Conservation (phyloP, 2,329 filamentous ascomycete species). For the Pseudogymnoascus sp. region DNA sequence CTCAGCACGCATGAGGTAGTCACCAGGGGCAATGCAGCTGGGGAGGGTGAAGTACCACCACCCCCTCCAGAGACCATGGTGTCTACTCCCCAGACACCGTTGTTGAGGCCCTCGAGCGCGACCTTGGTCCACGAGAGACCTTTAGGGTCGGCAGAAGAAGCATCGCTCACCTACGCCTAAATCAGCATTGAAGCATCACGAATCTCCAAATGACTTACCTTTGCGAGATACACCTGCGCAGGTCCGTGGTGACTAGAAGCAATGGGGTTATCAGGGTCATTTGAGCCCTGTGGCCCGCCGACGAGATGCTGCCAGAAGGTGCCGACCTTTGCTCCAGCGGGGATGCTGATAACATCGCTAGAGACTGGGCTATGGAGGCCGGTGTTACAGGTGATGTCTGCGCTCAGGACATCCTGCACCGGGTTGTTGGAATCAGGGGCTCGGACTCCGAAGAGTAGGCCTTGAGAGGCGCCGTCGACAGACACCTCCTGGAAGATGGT, state of each 20-base stretch:
- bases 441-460: constrained; percentile 43
- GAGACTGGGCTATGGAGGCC: constrained; percentile 32
- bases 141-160: constrained; percentile 24
- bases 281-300: constrained; percentile 38
- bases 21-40: constrained; percentile 43
- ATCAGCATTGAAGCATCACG: not conserved
- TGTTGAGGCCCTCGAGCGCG: constrained; percentile 31
- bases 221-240: constrained; percentile 39
- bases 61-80: constrained; percentile 30
- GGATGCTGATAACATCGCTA: constrained; percentile 38
- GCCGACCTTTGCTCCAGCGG: constrained; percentile 42
- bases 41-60: constrained; percentile 46
- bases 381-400: constrained; percentile 42
- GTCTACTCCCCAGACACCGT: constrained; percentile 23
- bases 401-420: constrained; percentile 41
- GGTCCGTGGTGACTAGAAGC: constrained; percentile 41
- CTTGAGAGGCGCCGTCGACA: constrained; percentile 43
- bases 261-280: constrained; percentile 43
- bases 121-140: constrained; percentile 40
- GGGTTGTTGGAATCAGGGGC: constrained; percentile 45
- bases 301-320: constrained; percentile 46
- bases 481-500: constrained; percentile 42
- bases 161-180: constrained; percentile 32
- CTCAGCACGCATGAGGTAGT: constrained; percentile 51
- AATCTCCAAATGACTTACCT: constrained; percentile 25